Base-by-base conservation (phyloP, 768 basidiomycete species). In the Lentinula guzmanii region DNA sequence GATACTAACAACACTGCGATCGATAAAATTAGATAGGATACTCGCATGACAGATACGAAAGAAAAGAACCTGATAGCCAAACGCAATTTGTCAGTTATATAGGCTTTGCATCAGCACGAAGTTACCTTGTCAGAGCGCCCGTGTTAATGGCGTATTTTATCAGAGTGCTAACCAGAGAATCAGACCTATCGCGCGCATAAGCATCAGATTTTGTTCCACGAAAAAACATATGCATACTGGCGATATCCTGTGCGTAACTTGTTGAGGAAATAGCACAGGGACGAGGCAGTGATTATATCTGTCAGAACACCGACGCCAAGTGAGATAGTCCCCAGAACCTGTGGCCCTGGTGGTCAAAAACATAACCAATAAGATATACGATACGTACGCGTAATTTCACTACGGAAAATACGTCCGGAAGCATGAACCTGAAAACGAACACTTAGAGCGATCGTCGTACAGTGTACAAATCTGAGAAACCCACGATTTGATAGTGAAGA, bases 111-210 rank as follows among this genome's bases (percentile, higher is more conserved):
- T 45, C 21, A n/a, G 57, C 28, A 31, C 3, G 3, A 46, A 65
- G 62, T 54, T 66, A 82, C 86, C 84, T 83, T 6, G 87, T 88
- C 41, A 90, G 57, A 11, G 78, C 74, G 28, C 88, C 88, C 0
- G 87, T 89, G 63, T 85, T 87, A 39, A 90, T 79, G 9, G 88
- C 86, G 65, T 87, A 87, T 51, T 78, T 66, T 24, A 78, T 81
- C 6, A 90, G 71, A 33, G 70, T 79, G 63, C 81, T 83, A 34
- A 90, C 80, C 7, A 88, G 73, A 4, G 84, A 82, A 67, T 89
- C 81, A 43, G 82, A 81, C 52, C 86, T 62, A 21, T 18, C 5
- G 39, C 24, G 53, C 37, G n/a, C 9, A 34, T 55, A 18, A 41
- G n/a, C 24, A 43, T 56, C 55, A 41, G 9, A 10, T 42, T 10